Base-by-base conservation (phyloP, 306 rosid species). In the Albizia julibrissin region DNA sequence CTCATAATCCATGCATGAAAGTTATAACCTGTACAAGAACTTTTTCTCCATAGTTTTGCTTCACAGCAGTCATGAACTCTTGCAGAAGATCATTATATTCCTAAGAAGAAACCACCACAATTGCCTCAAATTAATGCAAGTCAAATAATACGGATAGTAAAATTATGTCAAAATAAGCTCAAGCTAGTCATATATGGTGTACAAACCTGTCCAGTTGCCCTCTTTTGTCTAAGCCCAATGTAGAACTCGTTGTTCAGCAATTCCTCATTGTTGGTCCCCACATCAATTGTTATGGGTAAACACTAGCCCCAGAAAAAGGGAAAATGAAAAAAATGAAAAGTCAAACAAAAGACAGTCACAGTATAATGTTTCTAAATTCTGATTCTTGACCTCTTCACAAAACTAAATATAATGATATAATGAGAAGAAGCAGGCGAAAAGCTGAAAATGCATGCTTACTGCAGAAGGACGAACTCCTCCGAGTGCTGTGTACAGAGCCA, bases 391-490 rank as follows among this genome's bases (percentile, higher is more conserved):
- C 27, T 47, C 34, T 70, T n/a, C 54, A 42, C 47, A 42, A 70
- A 37, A 8, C 52, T 70, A 42, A 70, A 22, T 24, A 71, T 26
- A 76, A 78, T 6, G 19, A 70, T 58, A 64, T 62, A 84, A 62
- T 78, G 67, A 74, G 26, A 69, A 68, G 82, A 76, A 83, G 56
- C 82, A 69, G 54, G 31, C 44, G 77, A 29, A 27, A 31, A 33
- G 40, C 49, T 39, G 58, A 66, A 82, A 83, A 84, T 58, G 59
- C 94, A 84, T 58, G 59, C 94, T 90, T 91, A 93, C 99, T 1
- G 94, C 84, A 37, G 99, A 96, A 83, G 99, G 98, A 80, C 98
- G 98, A 88, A 96, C 83, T 76, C 99, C 99, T 80, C 99, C 99
- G 56, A 96, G 97, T 42, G 97, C 98, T 0, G 98, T 86, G 77